phyloP scores from a whole-genome alignment of 2,329 filamentous ascomycete species.

The Colletotrichum filicis region DNA sequence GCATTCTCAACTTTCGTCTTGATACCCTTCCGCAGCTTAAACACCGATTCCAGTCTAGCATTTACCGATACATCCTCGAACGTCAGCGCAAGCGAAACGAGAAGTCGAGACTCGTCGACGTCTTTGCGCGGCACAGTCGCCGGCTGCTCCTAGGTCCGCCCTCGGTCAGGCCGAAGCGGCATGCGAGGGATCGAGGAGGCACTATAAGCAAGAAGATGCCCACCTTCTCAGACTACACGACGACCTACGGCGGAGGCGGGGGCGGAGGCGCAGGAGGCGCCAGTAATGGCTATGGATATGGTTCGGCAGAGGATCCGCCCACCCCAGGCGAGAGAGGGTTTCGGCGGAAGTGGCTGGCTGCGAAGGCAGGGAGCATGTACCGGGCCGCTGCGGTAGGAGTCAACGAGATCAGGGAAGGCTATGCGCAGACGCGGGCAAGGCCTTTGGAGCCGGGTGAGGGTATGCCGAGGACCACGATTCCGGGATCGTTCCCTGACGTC shows the following conservation, averaged over 20 bases:
- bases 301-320: conserved; percentile 44
- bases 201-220: conserved; percentile 39
- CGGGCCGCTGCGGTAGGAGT: conserved; percentile 66
- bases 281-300: conserved; percentile 37
- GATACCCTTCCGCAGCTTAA: conserved; percentile 79
- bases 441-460: conserved; percentile 47
- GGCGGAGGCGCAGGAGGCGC: conserved; percentile 11
- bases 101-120: conserved; percentile 58
- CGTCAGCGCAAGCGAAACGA: conserved; percentile 67
- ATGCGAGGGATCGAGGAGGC: conserved; percentile 41
- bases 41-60: conserved; percentile 76
- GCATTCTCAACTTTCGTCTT: conserved; percentile 77
- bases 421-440: conserved; percentile 61
- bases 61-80: conserved; percentile 79
- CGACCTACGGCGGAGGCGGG: conserved; percentile 24
- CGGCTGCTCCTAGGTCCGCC: conserved; percentile 57
- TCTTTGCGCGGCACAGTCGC: conserved; percentile 53
- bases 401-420: conserved; percentile 69
- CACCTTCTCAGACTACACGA: conserved; percentile 35
- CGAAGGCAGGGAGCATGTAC: conserved; percentile 68
- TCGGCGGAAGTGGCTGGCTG: conserved; percentile 81
- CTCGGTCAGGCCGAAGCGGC: conserved; percentile 40
- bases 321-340: conserved; percentile 70
- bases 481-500: conserved; percentile 85
- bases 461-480: conserved; percentile 62